Percentiles rank a stretch among this genome's conserved stretches.
These are phyloP conservation scores for Astragalus membranaceus DNA, from an alignment of 306 rosid species.

Conservation along the genomic window DNA sequence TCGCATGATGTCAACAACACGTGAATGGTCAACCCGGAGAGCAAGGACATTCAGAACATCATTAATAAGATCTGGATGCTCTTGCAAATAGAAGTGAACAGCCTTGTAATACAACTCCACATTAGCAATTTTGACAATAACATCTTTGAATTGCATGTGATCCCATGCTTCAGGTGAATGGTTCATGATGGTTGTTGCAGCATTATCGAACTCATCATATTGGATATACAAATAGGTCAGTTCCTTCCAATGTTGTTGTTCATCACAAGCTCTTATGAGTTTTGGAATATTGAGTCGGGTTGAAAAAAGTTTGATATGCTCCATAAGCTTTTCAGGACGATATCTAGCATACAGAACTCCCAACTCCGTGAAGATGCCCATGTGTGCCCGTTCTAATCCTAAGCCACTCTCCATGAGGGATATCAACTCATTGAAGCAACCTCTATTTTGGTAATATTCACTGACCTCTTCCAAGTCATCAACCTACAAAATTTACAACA, in stretches of 20 bases:
- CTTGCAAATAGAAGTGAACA: constrained; percentile 98
- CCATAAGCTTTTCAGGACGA: constrained; percentile 98
- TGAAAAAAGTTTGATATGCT: constrained; percentile 91
- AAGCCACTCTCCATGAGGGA: constrained; percentile 99
- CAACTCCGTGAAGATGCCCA: constrained; percentile 98
- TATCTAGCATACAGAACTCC: constrained; percentile 99
- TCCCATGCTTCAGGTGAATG: constrained; percentile 99
- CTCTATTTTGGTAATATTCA: constrained; percentile 96
- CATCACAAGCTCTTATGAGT: constrained; percentile 97
- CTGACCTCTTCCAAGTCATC: constrained; percentile 99
- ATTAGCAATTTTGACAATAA: constrained; percentile 85
- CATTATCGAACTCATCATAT: constrained; percentile 97
- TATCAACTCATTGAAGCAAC: constrained; percentile 92
- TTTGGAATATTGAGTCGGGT: constrained; percentile 96
- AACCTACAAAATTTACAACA: constrained; percentile 49
- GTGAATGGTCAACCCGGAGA: constrained; percentile 96
- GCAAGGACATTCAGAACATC: constrained; percentile 98
- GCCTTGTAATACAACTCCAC: constrained; percentile 96
- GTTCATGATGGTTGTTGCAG: constrained; percentile 98
- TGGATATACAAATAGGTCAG: constrained; percentile 94
- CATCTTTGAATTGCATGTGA: constrained; percentile 98
- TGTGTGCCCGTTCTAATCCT: constrained; percentile 96
- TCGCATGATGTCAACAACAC: constrained; percentile 97
- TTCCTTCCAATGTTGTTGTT: constrained; percentile 97
- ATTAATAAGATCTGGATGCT: constrained; percentile 96